Evolutionary conservation across 371 early-diverging fungal species (phyloP).

Genomic region (Mortierella sp.): DNA sequence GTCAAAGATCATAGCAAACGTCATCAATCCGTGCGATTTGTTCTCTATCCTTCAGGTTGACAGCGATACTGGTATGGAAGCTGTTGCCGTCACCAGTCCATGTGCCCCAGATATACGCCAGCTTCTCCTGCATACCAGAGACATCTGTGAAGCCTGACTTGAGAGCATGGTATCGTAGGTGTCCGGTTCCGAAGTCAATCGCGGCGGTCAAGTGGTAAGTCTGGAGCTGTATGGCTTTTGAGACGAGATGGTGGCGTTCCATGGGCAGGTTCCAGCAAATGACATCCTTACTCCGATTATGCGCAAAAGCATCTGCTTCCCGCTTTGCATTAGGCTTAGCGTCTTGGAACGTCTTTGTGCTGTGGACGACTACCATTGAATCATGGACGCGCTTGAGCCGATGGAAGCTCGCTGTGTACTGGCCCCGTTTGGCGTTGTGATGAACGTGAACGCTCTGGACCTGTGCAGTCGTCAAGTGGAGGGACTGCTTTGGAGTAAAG

Average conservation of each 20-base stretch:
- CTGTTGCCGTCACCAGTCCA: slow-evolving; percentile 2
- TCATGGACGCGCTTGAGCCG: too few relatives aligned
- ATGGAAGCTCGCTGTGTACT: too few relatives aligned
- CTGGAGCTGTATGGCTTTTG: background rate
- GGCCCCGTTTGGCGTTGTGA: too few relatives aligned
- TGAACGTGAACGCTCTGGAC: background rate
- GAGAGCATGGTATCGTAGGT: background rate
- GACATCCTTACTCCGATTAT: background rate
- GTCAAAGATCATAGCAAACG: background rate
- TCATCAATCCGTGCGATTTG: slow-evolving; percentile 3
- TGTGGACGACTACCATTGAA: too few relatives aligned
- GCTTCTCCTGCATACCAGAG: background rate
- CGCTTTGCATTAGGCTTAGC: too few relatives aligned
- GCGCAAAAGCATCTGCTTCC: too few relatives aligned
- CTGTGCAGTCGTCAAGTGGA: background rate
- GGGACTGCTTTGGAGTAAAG: slow-evolving; percentile 9
- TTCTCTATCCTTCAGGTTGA: background rate
- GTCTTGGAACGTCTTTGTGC: too few relatives aligned
- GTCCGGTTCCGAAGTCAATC: background rate
- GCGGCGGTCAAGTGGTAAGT: background rate
- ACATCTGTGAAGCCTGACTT: background rate
- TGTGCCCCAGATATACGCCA: slow-evolving; percentile 1
- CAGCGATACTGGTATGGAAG: background rate
- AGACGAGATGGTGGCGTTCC: background rate
- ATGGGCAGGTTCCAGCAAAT: background rate